These are phyloP conservation scores for Davidsoniella neocaledoniae DNA, from an alignment of 2,329 filamentous ascomycete genomes.

Conservation along the genomic window DNA sequence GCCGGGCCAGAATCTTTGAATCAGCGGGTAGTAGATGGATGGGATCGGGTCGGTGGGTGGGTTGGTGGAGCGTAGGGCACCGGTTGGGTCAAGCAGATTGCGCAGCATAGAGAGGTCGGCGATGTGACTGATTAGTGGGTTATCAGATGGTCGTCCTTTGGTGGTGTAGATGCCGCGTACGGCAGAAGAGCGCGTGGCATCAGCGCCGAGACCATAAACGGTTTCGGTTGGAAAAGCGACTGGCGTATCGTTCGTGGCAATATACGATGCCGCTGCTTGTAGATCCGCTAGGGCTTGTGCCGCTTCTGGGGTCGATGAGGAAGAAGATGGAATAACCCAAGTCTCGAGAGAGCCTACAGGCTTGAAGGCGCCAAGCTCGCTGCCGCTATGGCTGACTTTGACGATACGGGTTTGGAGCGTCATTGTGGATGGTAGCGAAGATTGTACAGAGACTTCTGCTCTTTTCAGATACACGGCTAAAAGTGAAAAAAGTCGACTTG, in stretches of 20 bases:
- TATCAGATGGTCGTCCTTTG: conserved; percentile 82
- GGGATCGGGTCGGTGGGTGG: conserved; percentile 38
- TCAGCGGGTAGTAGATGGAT: conserved; percentile 58
- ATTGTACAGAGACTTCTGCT: conserved; percentile 1
- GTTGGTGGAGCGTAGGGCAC: conserved; percentile 14
- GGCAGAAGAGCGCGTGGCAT: conserved; percentile 69
- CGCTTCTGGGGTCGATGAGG: conserved; percentile 13
- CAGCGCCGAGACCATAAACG: conserved; percentile 91
- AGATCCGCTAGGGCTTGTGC: conserved; percentile 27
- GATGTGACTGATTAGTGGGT: conserved; percentile 87
- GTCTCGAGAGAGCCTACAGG: conserved; percentile 21
- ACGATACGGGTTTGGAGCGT: conserved; percentile 26
- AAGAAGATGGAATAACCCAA: conserved; percentile 23
- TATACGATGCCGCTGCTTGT: conserved; percentile 45
- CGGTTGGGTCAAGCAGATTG: conserved; percentile 32
- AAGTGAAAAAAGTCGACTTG: not conserved
- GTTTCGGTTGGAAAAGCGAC: conserved; percentile 97
- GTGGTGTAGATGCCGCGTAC: conserved; percentile 85
- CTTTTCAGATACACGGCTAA: not conserved
- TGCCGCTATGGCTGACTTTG: conserved; percentile 17
- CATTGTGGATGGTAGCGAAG: not conserved
- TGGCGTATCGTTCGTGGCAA: conserved; percentile 51
- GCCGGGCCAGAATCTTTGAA: conserved; percentile 81
- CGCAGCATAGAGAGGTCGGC: conserved; percentile 65
- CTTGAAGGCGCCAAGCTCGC: conserved; percentile 22